These are phyloP conservation scores for Yamagishiella unicocca DNA, from an alignment of 139 green algal genomes.

Conservation along the genomic window DNA sequence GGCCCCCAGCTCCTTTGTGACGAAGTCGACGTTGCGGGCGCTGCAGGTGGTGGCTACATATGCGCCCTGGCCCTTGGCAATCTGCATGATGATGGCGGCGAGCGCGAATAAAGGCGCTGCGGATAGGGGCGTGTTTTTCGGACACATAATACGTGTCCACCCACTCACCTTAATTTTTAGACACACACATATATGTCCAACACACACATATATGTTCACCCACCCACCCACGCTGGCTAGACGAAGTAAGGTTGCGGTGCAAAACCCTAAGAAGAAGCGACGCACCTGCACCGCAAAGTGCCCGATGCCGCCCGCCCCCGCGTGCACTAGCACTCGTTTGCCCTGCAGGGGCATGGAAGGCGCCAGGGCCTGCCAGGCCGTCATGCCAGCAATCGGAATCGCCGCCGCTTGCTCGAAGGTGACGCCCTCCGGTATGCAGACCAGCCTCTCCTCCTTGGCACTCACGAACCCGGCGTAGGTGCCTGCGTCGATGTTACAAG, in stretches of 20 bases:
- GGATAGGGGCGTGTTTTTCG: background rate
- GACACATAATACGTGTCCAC: background rate
- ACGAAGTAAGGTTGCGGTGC: too few relatives aligned
- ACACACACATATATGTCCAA: too few relatives aligned
- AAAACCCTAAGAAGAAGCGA: too few relatives aligned
- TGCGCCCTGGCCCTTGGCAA: conserved; percentile 69
- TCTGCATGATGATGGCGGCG: conserved; percentile 34
- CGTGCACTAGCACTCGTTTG: conserved; percentile 63
- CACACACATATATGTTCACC: too few relatives aligned
- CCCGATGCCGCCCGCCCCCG: conserved; percentile 58
- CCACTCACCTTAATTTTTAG: background rate
- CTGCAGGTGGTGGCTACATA: conserved; percentile 70
- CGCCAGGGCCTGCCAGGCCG: conserved; percentile 60
- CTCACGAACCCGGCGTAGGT: conserved; percentile 56
- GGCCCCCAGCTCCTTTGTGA: conserved; percentile 61
- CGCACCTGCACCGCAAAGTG: conserved; percentile 59
- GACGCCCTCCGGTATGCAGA: conserved; percentile 30
- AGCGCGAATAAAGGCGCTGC: background rate
- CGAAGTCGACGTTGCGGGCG: conserved; percentile 64
- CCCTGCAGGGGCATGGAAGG: conserved; percentile 58
- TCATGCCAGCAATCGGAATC: conserved; percentile 59
- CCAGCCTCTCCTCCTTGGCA: conserved; percentile 31
- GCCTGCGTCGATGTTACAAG: background rate
- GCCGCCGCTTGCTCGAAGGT: conserved; percentile 53
- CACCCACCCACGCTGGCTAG: too few relatives aligned